A percentile compares a stretch with the other conserved stretches of the same genome.
phyloP scores from a whole-genome alignment of 345 rosid genomes.

The Gossypium raimondii region DNA sequence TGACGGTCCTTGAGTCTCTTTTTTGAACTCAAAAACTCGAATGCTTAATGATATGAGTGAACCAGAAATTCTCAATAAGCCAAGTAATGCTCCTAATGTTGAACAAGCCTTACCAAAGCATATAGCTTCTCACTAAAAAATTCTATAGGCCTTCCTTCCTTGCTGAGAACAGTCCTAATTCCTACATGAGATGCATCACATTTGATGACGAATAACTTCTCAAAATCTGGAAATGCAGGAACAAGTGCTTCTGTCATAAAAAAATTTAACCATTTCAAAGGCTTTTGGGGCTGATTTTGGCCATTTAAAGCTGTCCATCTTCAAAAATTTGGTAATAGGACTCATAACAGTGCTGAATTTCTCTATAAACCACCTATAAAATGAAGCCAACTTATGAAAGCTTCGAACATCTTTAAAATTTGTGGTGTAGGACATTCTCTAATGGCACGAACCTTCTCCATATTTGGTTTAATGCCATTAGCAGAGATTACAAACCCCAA shows the following conservation, averaged over 20 bases:
- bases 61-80: not conserved
- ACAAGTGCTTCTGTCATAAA: not conserved
- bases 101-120: not conserved
- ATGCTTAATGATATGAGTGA: not conserved
- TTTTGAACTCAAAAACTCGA: not conserved
- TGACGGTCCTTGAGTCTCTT: not conserved
- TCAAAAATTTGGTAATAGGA: not conserved
- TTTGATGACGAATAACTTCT: not conserved
- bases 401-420: not conserved
- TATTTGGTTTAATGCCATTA: too few relatives aligned
- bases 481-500: too few relatives aligned
- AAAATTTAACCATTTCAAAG: not conserved
- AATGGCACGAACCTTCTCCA: not conserved
- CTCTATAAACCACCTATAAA: not conserved
- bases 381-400: not conserved
- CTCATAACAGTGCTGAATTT: not conserved
- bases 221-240: not conserved
- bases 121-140: not conserved
- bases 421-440: not conserved
- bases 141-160: not conserved
- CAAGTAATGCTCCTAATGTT: not conserved
- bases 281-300: not conserved
- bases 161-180: not conserved
- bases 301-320: not conserved
- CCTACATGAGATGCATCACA: not conserved